Base-by-base conservation (phyloP, 2,329 filamentous ascomycete genomes). In the Periconia sp. region DNA sequence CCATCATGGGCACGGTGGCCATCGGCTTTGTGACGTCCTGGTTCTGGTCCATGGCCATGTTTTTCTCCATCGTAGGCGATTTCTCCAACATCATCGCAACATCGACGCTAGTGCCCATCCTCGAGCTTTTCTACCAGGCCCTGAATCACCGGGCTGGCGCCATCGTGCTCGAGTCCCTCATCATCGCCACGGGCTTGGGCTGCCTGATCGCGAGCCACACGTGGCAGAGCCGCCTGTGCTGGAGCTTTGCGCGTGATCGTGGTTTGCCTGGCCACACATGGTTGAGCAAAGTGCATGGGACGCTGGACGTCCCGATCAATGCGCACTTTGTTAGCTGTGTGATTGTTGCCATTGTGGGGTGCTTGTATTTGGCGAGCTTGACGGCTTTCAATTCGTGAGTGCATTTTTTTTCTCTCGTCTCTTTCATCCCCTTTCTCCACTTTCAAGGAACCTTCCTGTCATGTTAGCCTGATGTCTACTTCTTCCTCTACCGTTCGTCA, bases 171-270 rank as follows among this genome's bases (percentile, higher is more conserved):
- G 76, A 80, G 57, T 66, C 68, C 0, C 59, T 81, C 47, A 74
- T 82, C 56, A 70, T 81, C 20, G 74, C 74, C 6, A 81, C 79
- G 0, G 78, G 78, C 1, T 61, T 80, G 47, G 77, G 78, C 15
- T 80, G 78, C 56, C 63, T 77, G 49, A 73, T 81, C 44, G 74
- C 78, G 3, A 74, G 71, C 50, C 78, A 82, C 51, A 81, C 79
- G 6, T 82, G 79, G 75, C 78, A 81, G 59, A 77, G 76, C 33
- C 73, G 80, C 1, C 70, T 82, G 8, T 78, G 76, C 54, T 82
- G 80, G 80, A 79, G 77, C 17, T 82, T 83, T 59, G 79, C 81
- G 10, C 73, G 81, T 5, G 81, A 83, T 59, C 64, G 72, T 14
- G 81, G 79, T 2, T 54, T 82, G 1, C 80, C 80, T 0, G 75